Evolutionary conservation across 1,284 basidiomycete genomes (phyloP), one percentile per base, ranked within the genome.

Genomic region (Pisolithus thermaeus): DNA sequence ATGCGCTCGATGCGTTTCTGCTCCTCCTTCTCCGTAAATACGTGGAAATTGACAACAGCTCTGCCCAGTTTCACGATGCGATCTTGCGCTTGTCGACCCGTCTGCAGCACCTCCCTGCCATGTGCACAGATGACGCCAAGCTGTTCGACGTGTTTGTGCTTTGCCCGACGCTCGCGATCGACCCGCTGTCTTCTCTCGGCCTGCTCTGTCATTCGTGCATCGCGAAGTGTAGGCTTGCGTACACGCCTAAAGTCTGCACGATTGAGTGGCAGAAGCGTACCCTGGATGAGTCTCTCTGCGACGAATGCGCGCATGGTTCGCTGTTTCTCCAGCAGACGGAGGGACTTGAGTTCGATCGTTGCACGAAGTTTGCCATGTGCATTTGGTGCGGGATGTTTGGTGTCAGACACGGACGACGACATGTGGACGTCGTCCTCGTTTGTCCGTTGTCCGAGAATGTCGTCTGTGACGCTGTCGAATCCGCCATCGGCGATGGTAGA

Each of bases 1-100:
- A 99, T 84, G 55, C 94, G 79, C 72, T 99, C 97, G 59, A 99
- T 90, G 36, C 96, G 82, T 72, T 97, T 94, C 77, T 98, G 94
- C 78, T 99, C 97, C 74, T 99, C 96, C 77, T 95, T 96, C 76
- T 99, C 95, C 0, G 95, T 97, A 52, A 84, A 81, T 25, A 77
- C 75, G 70, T 98, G 95, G 73, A 97, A 90, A 50, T 80, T 84
- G 46, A 89, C 75, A 23, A 99, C 92, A 6, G 94, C 82, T 59
- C 89, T 88, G 57, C 92, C 90, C 22, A 97, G 85, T 55, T 90
- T 85, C 45, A 79, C 72, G 58, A 95, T 79, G 58, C 95, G 90
- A 46, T 94, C 90, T 65, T 88, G 79, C 35, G 83, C 78, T 40
- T 71, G 63, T 52, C 82, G 76, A 62, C 84, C 84, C 44, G 76